phyloP scores from a whole-genome alignment of 176 grass and related monocot genomes.

The Lolium multiflorum region DNA sequence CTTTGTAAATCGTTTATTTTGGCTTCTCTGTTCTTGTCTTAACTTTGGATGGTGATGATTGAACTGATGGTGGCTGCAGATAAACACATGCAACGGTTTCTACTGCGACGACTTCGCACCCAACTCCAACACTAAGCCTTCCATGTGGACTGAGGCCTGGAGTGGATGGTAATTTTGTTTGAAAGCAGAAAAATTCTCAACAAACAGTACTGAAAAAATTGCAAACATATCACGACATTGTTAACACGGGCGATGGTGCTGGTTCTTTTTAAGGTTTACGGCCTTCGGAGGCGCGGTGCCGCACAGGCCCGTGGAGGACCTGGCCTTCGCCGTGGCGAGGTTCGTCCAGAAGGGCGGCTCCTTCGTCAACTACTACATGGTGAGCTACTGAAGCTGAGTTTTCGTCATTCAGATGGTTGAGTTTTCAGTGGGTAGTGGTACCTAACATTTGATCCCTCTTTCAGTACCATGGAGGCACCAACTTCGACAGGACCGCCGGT shows the following conservation, averaged over 20 bases:
- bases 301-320: constrained; percentile 85
- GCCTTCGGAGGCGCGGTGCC: constrained; percentile 83
- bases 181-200: background rate
- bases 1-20: background rate
- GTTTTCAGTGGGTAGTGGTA: background rate
- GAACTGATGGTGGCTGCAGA: constrained; percentile 41
- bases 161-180: constrained; percentile 64
- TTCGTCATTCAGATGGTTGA: background rate
- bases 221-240: background rate
- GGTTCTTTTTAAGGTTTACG: constrained; percentile 63
- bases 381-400: constrained; percentile 30
- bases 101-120: constrained; percentile 93
- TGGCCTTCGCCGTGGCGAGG: constrained; percentile 91
- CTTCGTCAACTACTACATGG: constrained; percentile 99
- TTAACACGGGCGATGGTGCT: background rate
- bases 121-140: constrained; percentile 77
- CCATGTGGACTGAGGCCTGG: constrained; percentile 97
- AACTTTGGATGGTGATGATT: background rate
- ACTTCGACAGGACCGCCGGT: constrained; percentile 87
- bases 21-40: background rate
- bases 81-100: constrained; percentile 95
- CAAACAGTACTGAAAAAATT: background rate
- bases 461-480: constrained; percentile 98
- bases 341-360: constrained; percentile 96
- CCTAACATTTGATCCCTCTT: constrained; percentile 18